Evolutionary conservation across 495 filamentous ascomycete genomes (phyloP), one percentile per base, ranked within the genome.

Genomic region (Hyaloscypha finlandica): DNA sequence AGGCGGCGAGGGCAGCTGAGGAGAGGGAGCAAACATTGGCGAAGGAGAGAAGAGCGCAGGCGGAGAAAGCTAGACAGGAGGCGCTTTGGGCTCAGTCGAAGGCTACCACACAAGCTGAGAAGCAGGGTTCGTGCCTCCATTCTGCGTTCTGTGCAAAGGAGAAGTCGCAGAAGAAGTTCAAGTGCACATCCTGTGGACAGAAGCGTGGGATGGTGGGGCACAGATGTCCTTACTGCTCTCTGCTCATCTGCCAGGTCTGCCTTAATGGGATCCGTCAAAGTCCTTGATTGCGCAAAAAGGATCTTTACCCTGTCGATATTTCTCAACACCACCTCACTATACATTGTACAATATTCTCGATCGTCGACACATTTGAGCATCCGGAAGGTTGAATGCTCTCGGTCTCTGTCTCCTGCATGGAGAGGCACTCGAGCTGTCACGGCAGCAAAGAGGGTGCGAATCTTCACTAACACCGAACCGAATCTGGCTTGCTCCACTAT

Each of bases 181-280:
- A 72, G 62, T 77, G 73, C 57, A 64, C 42, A 6, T 52, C 59
- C 4, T 77, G 75, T 52, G 30, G 64, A 0, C 64, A 66, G 8
- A 75, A 71, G 66, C 48, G 73, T n/a, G 75, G 71, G 4, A 74
- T 73, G 19, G 68, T 59, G 0, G 64, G 71, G 1, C 74, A 74
- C 63, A 68, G 73, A 32, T 77, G 75, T 48, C 75, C 73, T 4
- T 32, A 74, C n/a, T 76, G 74, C 35, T 29, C 61, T 8, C 29
- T 70, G n/a, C 29, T 70, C 30, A 58, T 74, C 33, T 76, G 74
- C 58, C 73, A 75, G 56, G 56, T 69, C 11, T 76, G 74, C 31
- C 58, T 76, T 6, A 37, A 19, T 19, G 42, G 16, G 42, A 19
- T 4, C 16, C 42, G 9, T 14, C 1, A 48, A 4, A 12, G 8